Base-by-base conservation (phyloP, 768 basidiomycete genomes). In the Tulasnella sp. region DNA sequence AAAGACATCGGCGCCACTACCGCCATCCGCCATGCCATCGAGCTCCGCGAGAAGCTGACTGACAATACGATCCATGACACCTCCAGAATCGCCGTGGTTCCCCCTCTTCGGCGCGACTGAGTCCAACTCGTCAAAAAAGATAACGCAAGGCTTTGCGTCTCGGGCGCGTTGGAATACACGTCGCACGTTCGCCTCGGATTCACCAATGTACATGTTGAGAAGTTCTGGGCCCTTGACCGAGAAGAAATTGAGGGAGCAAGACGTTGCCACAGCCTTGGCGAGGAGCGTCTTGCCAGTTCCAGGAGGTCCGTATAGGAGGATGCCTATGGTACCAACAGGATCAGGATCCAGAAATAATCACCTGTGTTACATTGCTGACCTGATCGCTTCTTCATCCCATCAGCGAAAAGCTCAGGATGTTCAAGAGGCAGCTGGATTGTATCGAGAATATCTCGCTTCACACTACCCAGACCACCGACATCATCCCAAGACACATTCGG, bases 131-230 rank as follows among this genome's bases (percentile, higher is more conserved):
- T 97, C 94, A 71, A 97, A 96, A 71, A 97, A 97, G 51, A 97
- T 88, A 48, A 96, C 86, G 70, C 94, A 97, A 7, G 94, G 94
- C 55, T 82, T 83, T 1, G 94, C 94, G 73, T 94, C 92, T 54
- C 89, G 74, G 26, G 94, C 94, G 11, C 83, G 81, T 68, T 94
- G 89, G 70, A 97, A 97, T 1, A 97, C 83, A 15, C 85, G 77
- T 13, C 96, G 81, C 42, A 99, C 94, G 71, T 98, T 99, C 62
- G 97, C 96, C 71, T 97, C 94, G 10, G 91, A 94, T 72, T 96
- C 94, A 61, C 94, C 94, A 66, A 97, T 95, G 72, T 95, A 97
- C 94, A 97, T 97, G 72, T 95, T 95, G 52, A 96, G 80, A 38
- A 97, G 73, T 67, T 97, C 94, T 2, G 94, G 94, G 0, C 94